Evolutionary conservation across 225 moss, liverwort and hornwort species (phyloP).

Genomic region (Pseudisothecium myosuroides): DNA sequence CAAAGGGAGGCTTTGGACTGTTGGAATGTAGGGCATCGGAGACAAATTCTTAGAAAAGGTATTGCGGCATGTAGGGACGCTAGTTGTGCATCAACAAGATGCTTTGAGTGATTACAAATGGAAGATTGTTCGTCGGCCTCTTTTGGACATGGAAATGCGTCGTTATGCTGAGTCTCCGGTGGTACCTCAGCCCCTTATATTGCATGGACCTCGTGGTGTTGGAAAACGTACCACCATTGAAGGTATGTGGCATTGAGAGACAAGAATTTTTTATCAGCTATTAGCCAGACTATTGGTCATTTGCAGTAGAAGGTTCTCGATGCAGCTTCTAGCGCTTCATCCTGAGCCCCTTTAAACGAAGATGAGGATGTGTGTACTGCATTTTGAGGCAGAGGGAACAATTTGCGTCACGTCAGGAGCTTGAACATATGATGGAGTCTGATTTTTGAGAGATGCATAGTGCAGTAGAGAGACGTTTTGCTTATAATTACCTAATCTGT

Average conservation of each 20-base stretch:
- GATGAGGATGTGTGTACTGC: background rate
- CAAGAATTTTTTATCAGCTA: background rate
- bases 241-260: constrained; percentile 24
- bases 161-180: constrained; percentile 58
- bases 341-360: background rate
- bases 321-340: background rate
- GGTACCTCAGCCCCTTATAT: constrained; percentile 64
- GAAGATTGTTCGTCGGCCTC: constrained; percentile 64
- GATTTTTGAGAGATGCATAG: background rate
- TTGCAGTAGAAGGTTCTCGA: background rate
- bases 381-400: background rate
- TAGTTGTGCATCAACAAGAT: constrained; percentile 4
- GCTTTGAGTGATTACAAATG: constrained; percentile 15
- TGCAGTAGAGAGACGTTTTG: background rate
- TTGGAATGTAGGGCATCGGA: constrained; percentile 1
- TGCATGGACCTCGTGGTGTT: constrained; percentile 91
- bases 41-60: background rate
- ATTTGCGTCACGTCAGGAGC: background rate
- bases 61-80: constrained; percentile 16
- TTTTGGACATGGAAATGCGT: constrained; percentile 64
- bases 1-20: background rate
- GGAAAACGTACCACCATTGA: constrained; percentile 74
- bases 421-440: background rate
- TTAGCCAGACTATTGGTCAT: background rate
- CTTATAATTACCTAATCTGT: background rate